These are phyloP conservation scores for Phytophthora pistaciae DNA, from an alignment of 352 stramenopile species.

Conservation along the genomic window DNA sequence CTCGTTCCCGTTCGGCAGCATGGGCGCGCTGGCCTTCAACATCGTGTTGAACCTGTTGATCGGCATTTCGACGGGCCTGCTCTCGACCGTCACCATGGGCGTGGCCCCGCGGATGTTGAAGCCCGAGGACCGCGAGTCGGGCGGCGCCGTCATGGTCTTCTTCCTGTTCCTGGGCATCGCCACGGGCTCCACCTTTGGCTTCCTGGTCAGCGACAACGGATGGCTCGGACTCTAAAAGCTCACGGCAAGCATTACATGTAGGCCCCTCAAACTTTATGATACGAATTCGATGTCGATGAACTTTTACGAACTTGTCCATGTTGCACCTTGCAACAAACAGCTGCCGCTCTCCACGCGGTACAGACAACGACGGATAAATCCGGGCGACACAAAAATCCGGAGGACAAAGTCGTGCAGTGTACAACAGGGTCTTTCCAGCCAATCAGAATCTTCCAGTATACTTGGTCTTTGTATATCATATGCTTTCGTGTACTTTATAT, in stretches of 20 bases:
- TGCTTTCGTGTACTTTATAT: too few species aligned
- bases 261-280: neutral
- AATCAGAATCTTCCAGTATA: too few species aligned
- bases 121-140: constrained; percentile 64
- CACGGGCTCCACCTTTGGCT: constrained; percentile 58
- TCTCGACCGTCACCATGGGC: constrained; percentile 74
- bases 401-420: too few species aligned
- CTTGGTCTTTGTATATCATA: too few species aligned
- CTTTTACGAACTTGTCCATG: neutral
- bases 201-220: constrained; percentile 58
- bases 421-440: too few species aligned
- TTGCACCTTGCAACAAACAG: constrained; percentile 16
- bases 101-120: constrained; percentile 58
- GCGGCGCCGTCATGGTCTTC: constrained; percentile 65
- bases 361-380: too few species aligned
- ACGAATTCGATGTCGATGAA: neutral
- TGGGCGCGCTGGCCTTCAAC: constrained; percentile 47
- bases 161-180: constrained; percentile 67
- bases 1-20: constrained; percentile 46
- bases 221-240: constrained; percentile 52
- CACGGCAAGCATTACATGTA: neutral
- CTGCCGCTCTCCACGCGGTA: constrained; percentile 14
- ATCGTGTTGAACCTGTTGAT: constrained; percentile 60
- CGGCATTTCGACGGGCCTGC: constrained; percentile 61
- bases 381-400: too few species aligned